Evolutionary conservation across 345 rosid genomes (phyloP).

Genomic region (Melaleuca alternifolia): DNA sequence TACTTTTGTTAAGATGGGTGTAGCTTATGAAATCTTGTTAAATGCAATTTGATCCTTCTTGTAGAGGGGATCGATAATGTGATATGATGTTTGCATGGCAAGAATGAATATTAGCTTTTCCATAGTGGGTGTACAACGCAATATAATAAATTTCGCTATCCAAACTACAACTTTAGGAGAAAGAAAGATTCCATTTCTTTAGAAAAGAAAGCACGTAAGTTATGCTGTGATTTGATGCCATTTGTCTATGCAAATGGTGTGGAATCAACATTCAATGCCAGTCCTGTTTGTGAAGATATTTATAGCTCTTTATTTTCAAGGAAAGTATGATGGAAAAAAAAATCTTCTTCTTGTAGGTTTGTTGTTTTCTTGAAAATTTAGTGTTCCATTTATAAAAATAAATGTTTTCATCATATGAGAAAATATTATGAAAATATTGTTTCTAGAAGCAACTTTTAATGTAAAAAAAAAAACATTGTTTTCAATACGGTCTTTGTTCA

Average conservation of each 20-base stretch:
- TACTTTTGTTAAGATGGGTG: neutral
- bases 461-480: neutral
- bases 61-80: neutral
- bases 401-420: neutral
- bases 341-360: neutral
- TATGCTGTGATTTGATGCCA: neutral
- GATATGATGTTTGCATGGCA: neutral
- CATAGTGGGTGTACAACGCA: accelerated
- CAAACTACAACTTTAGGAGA: neutral
- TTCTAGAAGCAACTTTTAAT: neutral
- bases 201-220: neutral
- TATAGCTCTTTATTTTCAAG: too few species aligned
- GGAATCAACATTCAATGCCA: neutral
- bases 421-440: neutral
- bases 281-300: neutral
- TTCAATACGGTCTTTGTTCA: accelerated
- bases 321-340: neutral
- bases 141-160: neutral
- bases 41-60: neutral
- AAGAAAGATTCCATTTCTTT: neutral
- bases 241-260: too few species aligned
- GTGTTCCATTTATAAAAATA: neutral
- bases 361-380: neutral
- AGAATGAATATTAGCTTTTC: neutral
- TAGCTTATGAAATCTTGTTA: neutral